These are phyloP conservation scores for Plasmodium yoelii DNA, from an alignment of 169 alveolate species.

Conservation along the genomic window DNA sequence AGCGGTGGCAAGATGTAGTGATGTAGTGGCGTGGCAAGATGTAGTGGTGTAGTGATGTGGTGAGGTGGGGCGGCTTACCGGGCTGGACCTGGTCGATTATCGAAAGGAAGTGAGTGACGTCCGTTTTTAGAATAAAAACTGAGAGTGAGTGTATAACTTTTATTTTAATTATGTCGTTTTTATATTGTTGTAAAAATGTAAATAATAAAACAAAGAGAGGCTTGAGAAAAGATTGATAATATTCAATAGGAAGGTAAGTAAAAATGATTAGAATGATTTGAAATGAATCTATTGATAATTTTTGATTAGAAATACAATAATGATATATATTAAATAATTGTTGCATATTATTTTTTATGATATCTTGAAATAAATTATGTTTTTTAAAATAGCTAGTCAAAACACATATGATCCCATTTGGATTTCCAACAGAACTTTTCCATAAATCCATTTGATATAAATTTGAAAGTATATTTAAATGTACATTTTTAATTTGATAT, in stretches of 20 bases:
- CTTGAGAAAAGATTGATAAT: slow-evolving; percentile 81
- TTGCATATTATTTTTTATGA: slow-evolving; percentile 81
- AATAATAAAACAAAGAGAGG: slow-evolving; percentile 85
- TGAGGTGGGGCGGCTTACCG: neutral
- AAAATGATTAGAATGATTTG: slow-evolving; percentile 85
- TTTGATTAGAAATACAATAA: slow-evolving; percentile 87
- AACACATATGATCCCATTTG: slow-evolving; percentile 87
- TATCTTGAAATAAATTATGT: slow-evolving; percentile 81
- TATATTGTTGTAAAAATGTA: slow-evolving; percentile 83
- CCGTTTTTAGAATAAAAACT: slow-evolving; percentile 26
- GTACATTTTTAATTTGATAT: slow-evolving; percentile 68
- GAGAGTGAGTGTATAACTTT: slow-evolving; percentile 43
- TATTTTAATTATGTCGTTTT: slow-evolving; percentile 63
- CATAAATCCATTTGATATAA: slow-evolving; percentile 78
- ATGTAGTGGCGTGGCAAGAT: too few relatives aligned
- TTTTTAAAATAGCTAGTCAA: slow-evolving; percentile 85
- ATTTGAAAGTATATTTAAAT: slow-evolving; percentile 79
- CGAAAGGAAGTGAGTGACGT: slow-evolving; percentile 2
- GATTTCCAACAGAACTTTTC: slow-evolving; percentile 82
- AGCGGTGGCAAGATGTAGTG: too few relatives aligned
- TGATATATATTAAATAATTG: slow-evolving; percentile 86
- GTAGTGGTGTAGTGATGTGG: too few relatives aligned
- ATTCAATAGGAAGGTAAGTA: slow-evolving; percentile 83
- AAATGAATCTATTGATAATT: slow-evolving; percentile 83
- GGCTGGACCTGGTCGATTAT: slow-evolving; percentile 22